A percentile compares a stretch with the other conserved stretches of the same genome.
These are phyloP conservation scores for Kodamaea plutei DNA, from an alignment of 1,139 yeast species.

Conservation along the genomic window DNA sequence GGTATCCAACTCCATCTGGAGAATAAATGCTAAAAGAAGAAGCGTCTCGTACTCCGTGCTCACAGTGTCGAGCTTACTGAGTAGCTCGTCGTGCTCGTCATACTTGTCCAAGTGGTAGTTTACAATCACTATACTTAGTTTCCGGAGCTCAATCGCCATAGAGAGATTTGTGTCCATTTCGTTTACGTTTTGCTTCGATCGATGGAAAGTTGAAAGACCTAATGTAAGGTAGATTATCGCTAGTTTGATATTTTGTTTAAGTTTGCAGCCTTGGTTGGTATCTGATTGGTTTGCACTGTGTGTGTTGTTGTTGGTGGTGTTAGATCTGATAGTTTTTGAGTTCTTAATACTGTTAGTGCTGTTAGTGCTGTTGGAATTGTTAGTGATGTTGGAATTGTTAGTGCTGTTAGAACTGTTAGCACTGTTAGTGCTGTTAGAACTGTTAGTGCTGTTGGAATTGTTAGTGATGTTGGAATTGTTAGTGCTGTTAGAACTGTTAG, in stretches of 20 bases:
- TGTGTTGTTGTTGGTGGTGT: not conserved
- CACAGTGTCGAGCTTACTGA: conserved; percentile 19
- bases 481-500: too few species aligned
- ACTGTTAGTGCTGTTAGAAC: too few species aligned
- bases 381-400: too few species aligned
- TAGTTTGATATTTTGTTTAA: conserved; percentile 19
- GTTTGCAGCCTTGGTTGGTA: not conserved
- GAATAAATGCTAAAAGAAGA: conserved; percentile 26
- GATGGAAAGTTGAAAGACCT: conserved; percentile 26
- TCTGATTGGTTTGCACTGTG: not conserved
- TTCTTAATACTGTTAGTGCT: too few species aligned
- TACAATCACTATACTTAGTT: conserved; percentile 32
- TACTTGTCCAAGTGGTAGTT: conserved; percentile 43
- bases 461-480: too few species aligned
- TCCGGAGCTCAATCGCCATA: conserved; percentile 36
- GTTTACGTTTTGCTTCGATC: not conserved
- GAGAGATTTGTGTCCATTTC: not conserved
- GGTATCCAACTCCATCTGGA: conserved; percentile 38
- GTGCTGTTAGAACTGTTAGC: too few species aligned
- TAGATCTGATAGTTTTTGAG: not conserved
- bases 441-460: too few species aligned
- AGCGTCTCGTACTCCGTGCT: conserved; percentile 18
- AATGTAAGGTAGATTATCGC: conserved; percentile 24
- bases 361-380: too few species aligned
- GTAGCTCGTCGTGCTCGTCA: conserved; percentile 25